Base-by-base conservation (phyloP, 345 rosid species). In the Camelina hispida region DNA sequence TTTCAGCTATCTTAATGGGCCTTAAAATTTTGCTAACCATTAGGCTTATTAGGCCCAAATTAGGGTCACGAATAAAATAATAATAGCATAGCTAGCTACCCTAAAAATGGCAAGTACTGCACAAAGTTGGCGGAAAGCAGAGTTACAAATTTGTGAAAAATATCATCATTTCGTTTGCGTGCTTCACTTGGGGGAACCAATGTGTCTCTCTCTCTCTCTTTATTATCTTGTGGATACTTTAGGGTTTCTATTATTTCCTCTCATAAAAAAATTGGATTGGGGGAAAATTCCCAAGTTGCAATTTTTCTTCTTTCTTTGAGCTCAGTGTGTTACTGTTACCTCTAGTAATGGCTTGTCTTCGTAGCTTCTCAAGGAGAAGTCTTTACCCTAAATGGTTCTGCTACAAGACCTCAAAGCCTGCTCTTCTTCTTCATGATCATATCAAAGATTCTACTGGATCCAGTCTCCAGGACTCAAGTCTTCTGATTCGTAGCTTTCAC, bases 401-500 rank as follows among this genome's bases (percentile, higher is more conserved):
- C 51, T 42, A 4, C 66, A 66, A 34, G 5, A 66, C 32, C 54
- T 28, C 54, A 55, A 56, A 35, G 4, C 46, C 71, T 66, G 8
- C 3, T 50, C 28, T 25, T 25, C 2, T 56, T 58, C 32, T 43
- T 69, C 66, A 22, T 79, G 58, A 34, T 59, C 74, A 15, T 46
- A 73, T 57, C 34, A 34, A 58, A 17, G 46, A 69, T 32, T 13
- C 0, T 78, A 69, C 50, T 23, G 59, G 25, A 20, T 80, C 53
- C 47, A 69, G 6, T 65, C 66, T 34, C 63, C 67, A 6, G 10
- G 44, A 56, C 12, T 13, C 74, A 28, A 58, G 22, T 57, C 46
- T 57, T 79, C 76, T 9, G 74, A 81, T 42, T 58, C 83, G 50
- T 82, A 75, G 72, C 48, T 69, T 38, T 77, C 89, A 59, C 50